Percentiles rank a stretch among this genome's conserved stretches.
These are phyloP conservation scores for Claviceps maximensis DNA, from an alignment of 2,329 filamentous ascomycete species.

Conservation along the genomic window DNA sequence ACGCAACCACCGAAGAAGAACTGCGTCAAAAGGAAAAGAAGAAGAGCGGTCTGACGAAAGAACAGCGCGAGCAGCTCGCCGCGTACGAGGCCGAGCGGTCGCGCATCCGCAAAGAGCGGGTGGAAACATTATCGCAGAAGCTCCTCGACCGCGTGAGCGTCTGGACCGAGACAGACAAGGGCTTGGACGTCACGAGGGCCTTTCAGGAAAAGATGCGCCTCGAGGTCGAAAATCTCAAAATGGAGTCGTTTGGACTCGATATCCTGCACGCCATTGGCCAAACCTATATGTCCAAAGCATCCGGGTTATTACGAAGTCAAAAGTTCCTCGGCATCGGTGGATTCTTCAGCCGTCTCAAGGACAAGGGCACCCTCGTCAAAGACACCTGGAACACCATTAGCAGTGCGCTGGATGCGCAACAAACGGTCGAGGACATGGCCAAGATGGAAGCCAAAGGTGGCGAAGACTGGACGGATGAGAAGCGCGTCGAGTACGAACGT, in stretches of 20 bases:
- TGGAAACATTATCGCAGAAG: conserved; percentile 72
- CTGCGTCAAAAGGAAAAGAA: conserved; percentile 54
- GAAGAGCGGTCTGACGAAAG: conserved; percentile 74
- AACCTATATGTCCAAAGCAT: conserved; percentile 80
- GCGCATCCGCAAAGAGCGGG: conserved; percentile 74
- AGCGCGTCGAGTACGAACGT: conserved; percentile 88
- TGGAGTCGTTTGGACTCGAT: conserved; percentile 95
- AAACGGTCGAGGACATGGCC: conserved; percentile 98
- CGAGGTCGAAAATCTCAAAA: conserved; percentile 96
- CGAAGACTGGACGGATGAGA: conserved; percentile 97
- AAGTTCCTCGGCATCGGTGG: conserved; percentile 94
- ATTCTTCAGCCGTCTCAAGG: conserved; percentile 86
- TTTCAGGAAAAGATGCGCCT: conserved; percentile 91
- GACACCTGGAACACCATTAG: conserved; percentile 98
- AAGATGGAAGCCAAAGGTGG: conserved; percentile 88
- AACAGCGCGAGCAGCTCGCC: conserved; percentile 82
- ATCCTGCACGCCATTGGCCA: conserved; percentile 90
- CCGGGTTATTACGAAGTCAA: conserved; percentile 80
- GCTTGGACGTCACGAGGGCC: conserved; percentile 66
- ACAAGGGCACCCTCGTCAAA: conserved; percentile 93
- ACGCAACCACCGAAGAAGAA: conserved; percentile 51
- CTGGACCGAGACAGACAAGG: conserved; percentile 96
- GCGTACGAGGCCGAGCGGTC: conserved; percentile 81
- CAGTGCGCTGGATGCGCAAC: conserved; percentile 90
- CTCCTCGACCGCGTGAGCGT: conserved; percentile 80